phyloP scores from a whole-genome alignment of 75 land plant genomes.

The Sequoia sempervirens region DNA sequence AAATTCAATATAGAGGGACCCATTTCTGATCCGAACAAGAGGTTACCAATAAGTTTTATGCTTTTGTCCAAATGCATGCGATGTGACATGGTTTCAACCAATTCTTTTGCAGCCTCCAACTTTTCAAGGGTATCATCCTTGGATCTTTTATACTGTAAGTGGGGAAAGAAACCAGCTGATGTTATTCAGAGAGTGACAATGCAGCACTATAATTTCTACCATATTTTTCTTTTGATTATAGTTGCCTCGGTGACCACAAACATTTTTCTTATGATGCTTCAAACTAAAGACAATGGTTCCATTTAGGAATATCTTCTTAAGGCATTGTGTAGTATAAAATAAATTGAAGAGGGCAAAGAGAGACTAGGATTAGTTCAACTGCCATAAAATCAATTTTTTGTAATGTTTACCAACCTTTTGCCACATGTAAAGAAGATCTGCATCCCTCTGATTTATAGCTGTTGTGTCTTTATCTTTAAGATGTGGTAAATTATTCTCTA shows the following conservation, averaged over 20 bases:
- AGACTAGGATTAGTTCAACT: neutral
- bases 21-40: conserved; percentile 60
- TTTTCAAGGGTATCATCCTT: conserved; percentile 53
- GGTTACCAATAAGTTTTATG: conserved; percentile 56
- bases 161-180: neutral
- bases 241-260: neutral
- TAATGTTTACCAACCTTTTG: conserved; percentile 48
- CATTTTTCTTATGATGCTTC: neutral
- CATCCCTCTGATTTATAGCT: conserved; percentile 74
- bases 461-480: neutral
- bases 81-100: conserved; percentile 62
- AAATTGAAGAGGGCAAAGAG: neutral
- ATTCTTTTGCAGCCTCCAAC: conserved; percentile 53
- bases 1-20: conserved; percentile 38
- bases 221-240: neutral
- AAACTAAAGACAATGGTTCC: neutral
- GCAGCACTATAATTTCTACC: neutral
- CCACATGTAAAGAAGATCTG: conserved; percentile 85
- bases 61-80: conserved; percentile 66
- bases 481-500: conserved; percentile 33
- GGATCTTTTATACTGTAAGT: conserved; percentile 57
- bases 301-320: neutral
- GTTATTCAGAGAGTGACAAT: neutral
- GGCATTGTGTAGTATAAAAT: neutral
- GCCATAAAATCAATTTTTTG: neutral